Percentiles rank a stretch among this genome's conserved stretches.
These are phyloP conservation scores for Lactifluus pinguis DNA, from an alignment of 768 basidiomycete genomes.

Conservation along the genomic window DNA sequence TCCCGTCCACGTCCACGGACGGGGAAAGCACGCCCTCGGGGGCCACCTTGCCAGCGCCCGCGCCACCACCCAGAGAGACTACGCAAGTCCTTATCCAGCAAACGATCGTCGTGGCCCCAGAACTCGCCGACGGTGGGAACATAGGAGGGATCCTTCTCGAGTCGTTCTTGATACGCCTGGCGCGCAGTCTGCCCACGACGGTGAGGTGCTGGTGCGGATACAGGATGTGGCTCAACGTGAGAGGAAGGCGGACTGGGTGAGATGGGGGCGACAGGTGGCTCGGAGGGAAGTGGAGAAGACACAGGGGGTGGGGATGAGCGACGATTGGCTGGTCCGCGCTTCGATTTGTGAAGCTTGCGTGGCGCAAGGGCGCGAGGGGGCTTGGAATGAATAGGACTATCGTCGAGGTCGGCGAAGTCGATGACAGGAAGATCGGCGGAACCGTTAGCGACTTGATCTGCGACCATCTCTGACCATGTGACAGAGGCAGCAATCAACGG, in stretches of 20 bases:
- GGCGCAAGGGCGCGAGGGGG: slow-evolving; percentile 24
- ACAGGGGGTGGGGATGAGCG: slow-evolving; percentile 20
- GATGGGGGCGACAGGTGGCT: slow-evolving; percentile 22
- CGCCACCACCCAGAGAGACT: slow-evolving; percentile 86
- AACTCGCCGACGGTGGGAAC: slow-evolving; percentile 88
- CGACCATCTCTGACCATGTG: slow-evolving; percentile 82
- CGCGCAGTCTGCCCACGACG: slow-evolving; percentile 56
- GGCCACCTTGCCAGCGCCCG: slow-evolving; percentile 64
- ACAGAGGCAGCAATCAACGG: slow-evolving; percentile 48
- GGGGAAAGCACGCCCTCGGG: slow-evolving; percentile 46
- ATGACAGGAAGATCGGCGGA: slow-evolving; percentile 67
- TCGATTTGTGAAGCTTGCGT: slow-evolving; percentile 25
- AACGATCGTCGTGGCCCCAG: slow-evolving; percentile 90
- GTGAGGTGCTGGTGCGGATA: slow-evolving; percentile 26
- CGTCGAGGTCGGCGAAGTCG: slow-evolving; percentile 58
- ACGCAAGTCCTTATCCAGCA: slow-evolving; percentile 73
- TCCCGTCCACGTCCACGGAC: slow-evolving; percentile 47
- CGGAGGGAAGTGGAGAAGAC: slow-evolving; percentile 26
- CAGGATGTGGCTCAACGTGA: slow-evolving; percentile 29
- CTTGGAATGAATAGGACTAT: slow-evolving; percentile 22
- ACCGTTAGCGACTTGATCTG: slow-evolving; percentile 57
- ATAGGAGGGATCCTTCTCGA: slow-evolving; percentile 80
- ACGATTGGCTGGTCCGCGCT: slow-evolving; percentile 28
- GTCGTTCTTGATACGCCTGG: slow-evolving; percentile 76
- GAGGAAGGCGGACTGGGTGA: slow-evolving; percentile 24